phyloP scores from a whole-genome alignment of 371 early-diverging fungal species.

The Coemansia sp. region DNA sequence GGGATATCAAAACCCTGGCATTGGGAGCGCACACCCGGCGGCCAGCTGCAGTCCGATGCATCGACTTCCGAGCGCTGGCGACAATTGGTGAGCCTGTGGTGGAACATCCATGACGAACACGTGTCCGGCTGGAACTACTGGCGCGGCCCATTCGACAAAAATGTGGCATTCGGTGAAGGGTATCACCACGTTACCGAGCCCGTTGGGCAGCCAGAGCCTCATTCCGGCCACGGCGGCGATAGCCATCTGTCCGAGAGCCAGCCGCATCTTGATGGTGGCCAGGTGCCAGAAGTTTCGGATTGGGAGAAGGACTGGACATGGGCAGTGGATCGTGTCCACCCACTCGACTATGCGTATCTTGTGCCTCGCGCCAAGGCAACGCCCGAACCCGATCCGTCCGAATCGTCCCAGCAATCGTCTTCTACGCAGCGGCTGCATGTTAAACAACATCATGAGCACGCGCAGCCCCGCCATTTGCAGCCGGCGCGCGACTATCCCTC shows the following conservation, averaged over 20 bases:
- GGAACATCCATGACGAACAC: constrained; percentile 67
- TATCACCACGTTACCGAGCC: constrained; percentile 41
- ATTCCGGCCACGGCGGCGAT: neutral
- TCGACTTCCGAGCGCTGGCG: constrained; percentile 55
- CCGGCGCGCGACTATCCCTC: neutral
- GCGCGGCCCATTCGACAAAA: constrained; percentile 43
- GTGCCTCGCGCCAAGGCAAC: constrained; percentile 10
- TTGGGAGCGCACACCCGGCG: constrained; percentile 64
- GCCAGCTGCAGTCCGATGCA: constrained; percentile 55
- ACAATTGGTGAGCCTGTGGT: constrained; percentile 65
- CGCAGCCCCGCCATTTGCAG: neutral
- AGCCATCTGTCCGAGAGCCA: neutral
- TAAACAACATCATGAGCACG: neutral
- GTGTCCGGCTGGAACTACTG: constrained; percentile 56
- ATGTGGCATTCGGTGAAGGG: constrained; percentile 31
- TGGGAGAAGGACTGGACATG: constrained; percentile 54
- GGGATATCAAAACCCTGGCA: constrained; percentile 91
- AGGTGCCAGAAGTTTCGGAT: constrained; percentile 39
- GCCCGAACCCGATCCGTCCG: neutral
- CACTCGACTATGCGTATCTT: constrained; percentile 47
- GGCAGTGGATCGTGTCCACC: constrained; percentile 50
- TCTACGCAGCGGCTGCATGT: neutral
- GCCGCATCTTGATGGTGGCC: neutral
- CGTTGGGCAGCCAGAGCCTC: neutral
- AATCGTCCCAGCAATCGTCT: neutral